Conservation (phyloP, 2,329 filamentous ascomycete species). For the Xylaria sp. region DNA sequence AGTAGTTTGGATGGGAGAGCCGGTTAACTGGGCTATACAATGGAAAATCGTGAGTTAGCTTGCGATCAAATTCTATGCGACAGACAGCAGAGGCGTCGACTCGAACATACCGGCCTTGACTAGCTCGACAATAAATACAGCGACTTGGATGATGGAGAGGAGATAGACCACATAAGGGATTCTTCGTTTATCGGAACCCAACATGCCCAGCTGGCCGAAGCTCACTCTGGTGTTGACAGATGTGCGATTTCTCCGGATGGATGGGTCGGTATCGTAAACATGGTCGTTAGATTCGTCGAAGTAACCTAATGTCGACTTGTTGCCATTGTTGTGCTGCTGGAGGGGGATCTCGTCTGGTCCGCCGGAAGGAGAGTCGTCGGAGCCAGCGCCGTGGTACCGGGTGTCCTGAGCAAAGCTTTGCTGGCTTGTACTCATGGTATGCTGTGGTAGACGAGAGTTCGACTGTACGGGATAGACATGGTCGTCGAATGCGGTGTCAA, state of each 20-base stretch:
- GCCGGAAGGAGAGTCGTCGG: conserved; percentile 37
- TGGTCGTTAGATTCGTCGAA: conserved; percentile 47
- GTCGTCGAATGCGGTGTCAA: conserved; percentile 64
- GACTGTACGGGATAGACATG: conserved; percentile 54
- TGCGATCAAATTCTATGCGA: not conserved
- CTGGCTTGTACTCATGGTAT: conserved; percentile 34
- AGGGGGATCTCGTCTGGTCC: conserved; percentile 53
- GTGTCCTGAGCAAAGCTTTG: conserved; percentile 49
- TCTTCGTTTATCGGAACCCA: conserved; percentile 49
- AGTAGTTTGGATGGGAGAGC: conserved; percentile 70
- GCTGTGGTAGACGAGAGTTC: conserved; percentile 22
- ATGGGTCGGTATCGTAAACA: conserved; percentile 51
- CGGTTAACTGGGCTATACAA: conserved; percentile 62
- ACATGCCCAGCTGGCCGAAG: conserved; percentile 56
- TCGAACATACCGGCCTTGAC: conserved; percentile 67
- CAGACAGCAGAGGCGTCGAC: not conserved
- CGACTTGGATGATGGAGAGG: conserved; percentile 69
- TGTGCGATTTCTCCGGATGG: conserved; percentile 30
- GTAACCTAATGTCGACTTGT: conserved; percentile 22
- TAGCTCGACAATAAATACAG: conserved; percentile 84
- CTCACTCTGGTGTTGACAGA: conserved; percentile 42
- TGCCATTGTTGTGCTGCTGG: conserved; percentile 40
- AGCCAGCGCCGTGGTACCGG: conserved; percentile 48
- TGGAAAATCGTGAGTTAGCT: conserved; percentile 14
- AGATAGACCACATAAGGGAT: conserved; percentile 79